phyloP scores from a whole-genome alignment of 768 basidiomycete genomes.

The Pleurotus salmoneostramineus region DNA sequence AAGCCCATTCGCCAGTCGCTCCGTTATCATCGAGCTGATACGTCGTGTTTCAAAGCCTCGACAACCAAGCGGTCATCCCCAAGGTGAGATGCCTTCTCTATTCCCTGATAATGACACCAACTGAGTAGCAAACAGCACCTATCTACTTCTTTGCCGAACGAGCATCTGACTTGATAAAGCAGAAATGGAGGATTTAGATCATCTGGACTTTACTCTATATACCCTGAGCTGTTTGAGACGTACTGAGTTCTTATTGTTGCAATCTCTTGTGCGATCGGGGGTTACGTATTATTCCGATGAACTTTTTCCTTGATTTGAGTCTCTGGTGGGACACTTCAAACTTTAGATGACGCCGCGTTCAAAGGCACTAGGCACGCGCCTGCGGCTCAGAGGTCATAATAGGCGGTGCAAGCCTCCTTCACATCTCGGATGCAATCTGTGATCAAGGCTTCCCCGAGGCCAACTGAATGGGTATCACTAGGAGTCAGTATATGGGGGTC shows the following conservation, averaged over 20 bases:
- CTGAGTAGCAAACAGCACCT: background rate
- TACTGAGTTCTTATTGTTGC: background rate
- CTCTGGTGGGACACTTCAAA: too few species aligned
- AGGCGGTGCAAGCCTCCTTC: too few species aligned
- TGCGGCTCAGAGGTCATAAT: too few species aligned
- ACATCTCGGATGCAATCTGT: too few species aligned
- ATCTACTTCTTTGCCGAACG: slow-evolving; percentile 5
- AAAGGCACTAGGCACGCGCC: too few species aligned
- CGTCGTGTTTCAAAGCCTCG: background rate
- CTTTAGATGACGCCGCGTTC: too few species aligned
- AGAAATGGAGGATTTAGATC: background rate
- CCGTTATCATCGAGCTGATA: background rate
- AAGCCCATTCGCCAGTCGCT: slow-evolving; percentile 9
- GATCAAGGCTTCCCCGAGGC: too few species aligned
- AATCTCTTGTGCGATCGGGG: background rate
- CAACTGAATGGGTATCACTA: too few species aligned
- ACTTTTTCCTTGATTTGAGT: too few species aligned
- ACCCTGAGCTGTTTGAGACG: background rate
- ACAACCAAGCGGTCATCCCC: slow-evolving; percentile 2
- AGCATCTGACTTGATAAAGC: slow-evolving; percentile 2
- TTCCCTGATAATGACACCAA: background rate
- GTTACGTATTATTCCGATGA: background rate
- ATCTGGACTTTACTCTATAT: background rate
- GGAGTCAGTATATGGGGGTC: too few species aligned
- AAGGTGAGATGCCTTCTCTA: slow-evolving; percentile 5